phyloP scores from a whole-genome alignment of 2,329 filamentous ascomycete genomes.

The Aureobasidium sp. region DNA sequence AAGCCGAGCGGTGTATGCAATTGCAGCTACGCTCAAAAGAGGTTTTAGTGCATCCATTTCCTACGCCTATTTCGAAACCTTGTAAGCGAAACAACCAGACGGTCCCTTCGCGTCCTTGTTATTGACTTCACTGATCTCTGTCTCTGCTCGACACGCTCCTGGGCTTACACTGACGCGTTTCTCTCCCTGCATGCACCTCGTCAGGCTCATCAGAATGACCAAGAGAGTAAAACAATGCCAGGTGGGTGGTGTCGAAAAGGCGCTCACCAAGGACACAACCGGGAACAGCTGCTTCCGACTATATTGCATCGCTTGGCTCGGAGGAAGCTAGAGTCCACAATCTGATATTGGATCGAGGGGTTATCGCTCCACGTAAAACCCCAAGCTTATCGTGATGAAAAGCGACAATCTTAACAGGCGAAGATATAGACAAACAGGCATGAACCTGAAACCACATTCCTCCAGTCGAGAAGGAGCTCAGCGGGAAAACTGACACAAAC shows the following conservation, averaged over 20 bases:
- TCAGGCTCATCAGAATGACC: neutral
- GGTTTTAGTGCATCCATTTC: neutral
- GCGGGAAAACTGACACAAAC: constrained; percentile 6
- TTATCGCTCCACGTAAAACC: neutral
- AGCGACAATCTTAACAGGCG: neutral
- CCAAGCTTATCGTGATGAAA: neutral
- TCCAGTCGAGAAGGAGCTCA: neutral
- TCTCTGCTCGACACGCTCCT: neutral
- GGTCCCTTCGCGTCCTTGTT: neutral
- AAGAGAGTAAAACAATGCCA: neutral
- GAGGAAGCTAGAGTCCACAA: neutral
- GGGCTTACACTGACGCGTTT: neutral
- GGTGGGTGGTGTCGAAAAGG: neutral
- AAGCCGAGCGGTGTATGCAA: neutral
- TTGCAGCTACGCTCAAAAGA: constrained; percentile 1
- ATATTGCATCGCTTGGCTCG: constrained; percentile 6
- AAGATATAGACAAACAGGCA: constrained; percentile 1
- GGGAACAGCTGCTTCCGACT: constrained; percentile 5
- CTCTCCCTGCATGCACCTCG: constrained; percentile 9
- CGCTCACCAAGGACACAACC: neutral
- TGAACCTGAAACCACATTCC: constrained; percentile 12
- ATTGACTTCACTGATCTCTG: neutral
- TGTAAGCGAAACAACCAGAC: constrained; percentile 10
- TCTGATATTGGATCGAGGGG: neutral
- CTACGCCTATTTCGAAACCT: constrained; percentile 5